Percentiles rank a stretch among this genome's conserved stretches.
Conservation (phyloP, 1,139 yeast species). For the Geotrichum reessii region DNA sequence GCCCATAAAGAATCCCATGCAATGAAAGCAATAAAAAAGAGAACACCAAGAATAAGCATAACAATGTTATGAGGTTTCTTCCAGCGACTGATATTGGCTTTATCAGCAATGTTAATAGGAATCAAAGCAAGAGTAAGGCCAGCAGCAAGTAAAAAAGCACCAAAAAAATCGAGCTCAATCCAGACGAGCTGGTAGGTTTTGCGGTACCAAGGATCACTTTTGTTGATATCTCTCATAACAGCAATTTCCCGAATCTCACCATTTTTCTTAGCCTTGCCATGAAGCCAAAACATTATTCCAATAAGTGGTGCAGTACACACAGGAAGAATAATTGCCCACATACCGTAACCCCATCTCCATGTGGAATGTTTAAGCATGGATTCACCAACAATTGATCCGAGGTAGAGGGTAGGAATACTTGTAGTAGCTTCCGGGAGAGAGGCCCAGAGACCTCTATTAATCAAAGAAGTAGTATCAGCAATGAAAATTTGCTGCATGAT, state of each 20-base stretch:
- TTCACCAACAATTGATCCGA: constrained; percentile 23
- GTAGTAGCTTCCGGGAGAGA: constrained; percentile 18
- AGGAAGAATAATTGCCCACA: constrained; percentile 73
- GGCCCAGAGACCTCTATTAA: constrained; percentile 35
- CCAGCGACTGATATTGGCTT: constrained; percentile 16
- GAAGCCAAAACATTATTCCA: constrained; percentile 17
- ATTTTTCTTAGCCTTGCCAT: constrained; percentile 18
- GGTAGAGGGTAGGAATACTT: constrained; percentile 17
- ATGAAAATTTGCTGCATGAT: constrained; percentile 39
- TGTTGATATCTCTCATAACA: constrained; percentile 4
- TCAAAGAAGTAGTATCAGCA: constrained; percentile 39
- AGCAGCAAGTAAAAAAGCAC: constrained; percentile 19
- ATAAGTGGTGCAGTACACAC: constrained; percentile 51
- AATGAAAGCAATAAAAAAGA: constrained; percentile 7
- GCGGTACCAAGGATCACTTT: constrained; percentile 10
- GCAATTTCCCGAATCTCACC: constrained; percentile 13
- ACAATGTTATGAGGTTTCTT: constrained; percentile 16
- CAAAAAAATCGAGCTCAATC: constrained; percentile 22
- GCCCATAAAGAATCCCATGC: constrained; percentile 16
- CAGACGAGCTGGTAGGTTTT: constrained; percentile 13
- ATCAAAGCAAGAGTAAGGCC: constrained; percentile 22
- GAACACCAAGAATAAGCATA: constrained; percentile 15
- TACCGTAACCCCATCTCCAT: constrained; percentile 69
- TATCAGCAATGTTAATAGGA: constrained; percentile 21
- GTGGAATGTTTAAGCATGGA: constrained; percentile 21